Base-by-base conservation (phyloP, 768 basidiomycete genomes). In the Lactifluus piperatus region DNA sequence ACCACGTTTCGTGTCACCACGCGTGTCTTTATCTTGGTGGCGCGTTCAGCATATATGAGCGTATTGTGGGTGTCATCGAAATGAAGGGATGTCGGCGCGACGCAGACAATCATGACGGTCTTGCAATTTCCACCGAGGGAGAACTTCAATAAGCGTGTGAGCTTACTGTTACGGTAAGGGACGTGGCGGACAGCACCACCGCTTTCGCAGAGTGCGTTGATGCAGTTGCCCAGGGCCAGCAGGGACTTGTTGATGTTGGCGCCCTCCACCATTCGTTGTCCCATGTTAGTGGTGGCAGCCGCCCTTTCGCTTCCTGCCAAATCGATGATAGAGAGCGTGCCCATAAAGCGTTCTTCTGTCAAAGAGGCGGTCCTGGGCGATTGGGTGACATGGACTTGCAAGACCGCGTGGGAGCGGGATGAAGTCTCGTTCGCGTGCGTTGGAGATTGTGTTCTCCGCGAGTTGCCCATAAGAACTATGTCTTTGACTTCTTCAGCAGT, bases 41-140 rank as follows among this genome's bases (percentile, higher is more conserved):
- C 95, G 47, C 94, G 88, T 67, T 99, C 94, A 24, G 97, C 97
- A 71, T 98, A 99, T 61, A 97, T 77, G 49, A 99, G 85, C 2
- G 97, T 98, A 70, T 99, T 99, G 70, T 97, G 93, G 32, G 97
- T 98, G 71, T 99, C 97, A 68, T 98, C 97, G 70, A 97, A 97
- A 73, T 99, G 94, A 37, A 81, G 81, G 37, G 93, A 94, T 5
- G 94, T 93, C 1, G 97, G 97, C 0, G 94, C 94, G 48, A 99
- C 79, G 70, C 97, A 98, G 62, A 98, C 95, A 63, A 97, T 92
- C 97, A 98, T 99, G 69, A 97, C 94, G 1, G 97, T 99, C 74
- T 95, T 92, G 81, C 97, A 99, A 72, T 98, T 98, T 6, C 97
- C 97, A 1, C 95, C 95, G 49, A 98, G 82, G 1, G 95, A 94